These are phyloP conservation scores for Papiliotrema laurentii DNA, from an alignment of 1,284 basidiomycete species.

Conservation along the genomic window DNA sequence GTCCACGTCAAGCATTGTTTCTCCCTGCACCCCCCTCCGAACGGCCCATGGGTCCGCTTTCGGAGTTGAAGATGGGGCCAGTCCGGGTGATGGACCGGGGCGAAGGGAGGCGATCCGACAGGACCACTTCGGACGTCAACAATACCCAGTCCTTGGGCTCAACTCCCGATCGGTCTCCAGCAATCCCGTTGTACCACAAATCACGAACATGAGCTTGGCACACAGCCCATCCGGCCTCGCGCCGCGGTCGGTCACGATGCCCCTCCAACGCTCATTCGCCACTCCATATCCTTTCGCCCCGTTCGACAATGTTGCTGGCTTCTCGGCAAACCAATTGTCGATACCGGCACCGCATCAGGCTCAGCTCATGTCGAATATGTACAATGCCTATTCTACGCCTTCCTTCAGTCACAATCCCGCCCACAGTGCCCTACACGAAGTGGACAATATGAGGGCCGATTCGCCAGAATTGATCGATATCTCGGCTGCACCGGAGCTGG, in stretches of 20 bases:
- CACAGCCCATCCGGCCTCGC: no score
- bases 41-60: no score
- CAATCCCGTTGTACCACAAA: background rate
- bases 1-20: background rate
- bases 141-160: slow-evolving; percentile 4
- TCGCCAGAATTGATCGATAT: slow-evolving; percentile 22
- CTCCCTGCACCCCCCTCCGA: background rate
- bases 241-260: slow-evolving; percentile 6
- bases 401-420: no score
- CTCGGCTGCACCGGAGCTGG: slow-evolving; percentile 25
- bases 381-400: background rate
- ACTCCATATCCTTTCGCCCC: slow-evolving; percentile 3
- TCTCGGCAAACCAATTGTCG: slow-evolving; percentile 25
- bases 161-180: background rate
- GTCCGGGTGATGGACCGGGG: no score
- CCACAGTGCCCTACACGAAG: no score
- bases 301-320: slow-evolving; percentile 20
- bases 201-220: slow-evolving; percentile 9
- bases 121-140: no score
- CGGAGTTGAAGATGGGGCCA: no score
- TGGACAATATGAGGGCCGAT: background rate
- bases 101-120: no score
- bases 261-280: slow-evolving; percentile 4
- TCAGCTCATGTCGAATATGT: slow-evolving; percentile 19
- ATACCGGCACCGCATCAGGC: slow-evolving; percentile 19